phyloP scores from a whole-genome alignment of 352 stramenopile species.

The Phytophthora litchii region DNA sequence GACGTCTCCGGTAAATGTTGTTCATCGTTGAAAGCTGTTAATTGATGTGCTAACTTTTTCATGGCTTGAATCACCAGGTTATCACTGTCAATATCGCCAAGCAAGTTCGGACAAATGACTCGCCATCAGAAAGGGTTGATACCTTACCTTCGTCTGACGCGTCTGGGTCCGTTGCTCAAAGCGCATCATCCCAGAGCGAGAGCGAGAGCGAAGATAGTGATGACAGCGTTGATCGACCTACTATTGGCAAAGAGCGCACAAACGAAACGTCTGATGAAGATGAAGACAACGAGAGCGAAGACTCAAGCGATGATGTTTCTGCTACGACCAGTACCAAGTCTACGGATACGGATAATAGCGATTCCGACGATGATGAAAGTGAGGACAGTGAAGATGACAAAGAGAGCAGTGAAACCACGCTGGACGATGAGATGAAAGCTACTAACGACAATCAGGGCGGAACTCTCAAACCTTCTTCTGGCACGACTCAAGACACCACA shows the following conservation, averaged over 20 bases:
- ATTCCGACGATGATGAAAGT: constrained; percentile 21
- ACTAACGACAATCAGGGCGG: constrained; percentile 4
- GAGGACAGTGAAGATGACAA: constrained; percentile 25
- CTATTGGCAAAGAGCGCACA: constrained; percentile 5
- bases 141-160: constrained; percentile 8
- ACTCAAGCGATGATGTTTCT: constrained; percentile 19
- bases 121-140: neutral
- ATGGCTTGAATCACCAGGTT: constrained; percentile 28
- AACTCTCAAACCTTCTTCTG: constrained; percentile 11
- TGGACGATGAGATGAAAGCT: constrained; percentile 35
- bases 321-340: constrained; percentile 3
- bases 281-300: constrained; percentile 28
- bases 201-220: constrained; percentile 27
- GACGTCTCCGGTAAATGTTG: constrained; percentile 59
- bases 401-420: constrained; percentile 27
- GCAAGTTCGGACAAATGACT: neutral
- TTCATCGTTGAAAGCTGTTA: neutral
- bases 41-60: constrained; percentile 8
- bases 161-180: constrained; percentile 10
- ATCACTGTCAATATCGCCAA: constrained; percentile 37
- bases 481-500: constrained; percentile 12
- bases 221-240: constrained; percentile 7
- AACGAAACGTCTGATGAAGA: constrained; percentile 12
- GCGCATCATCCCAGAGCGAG: constrained; percentile 8
- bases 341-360: constrained; percentile 7